A percentile compares a stretch with the other conserved stretches of the same genome.
These are phyloP conservation scores for Emericellopsis cladophorae DNA, from an alignment of 2,329 filamentous ascomycete species.

Conservation along the genomic window DNA sequence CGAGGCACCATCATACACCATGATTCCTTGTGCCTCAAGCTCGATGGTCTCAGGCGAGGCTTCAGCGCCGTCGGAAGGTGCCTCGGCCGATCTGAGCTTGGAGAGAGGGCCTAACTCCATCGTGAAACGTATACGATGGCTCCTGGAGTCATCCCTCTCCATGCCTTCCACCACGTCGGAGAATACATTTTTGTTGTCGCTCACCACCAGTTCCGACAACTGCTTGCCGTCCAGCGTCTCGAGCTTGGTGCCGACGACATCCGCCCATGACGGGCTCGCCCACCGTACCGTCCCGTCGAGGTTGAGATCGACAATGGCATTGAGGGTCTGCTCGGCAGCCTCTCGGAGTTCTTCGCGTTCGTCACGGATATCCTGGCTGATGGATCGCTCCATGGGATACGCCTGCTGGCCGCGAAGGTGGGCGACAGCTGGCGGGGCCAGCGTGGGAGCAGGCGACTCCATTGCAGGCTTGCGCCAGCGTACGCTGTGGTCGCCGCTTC, in stretches of 20 bases:
- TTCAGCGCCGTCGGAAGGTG: conserved; percentile 20
- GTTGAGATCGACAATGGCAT: conserved; percentile 89
- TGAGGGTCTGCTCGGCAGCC: conserved; percentile 90
- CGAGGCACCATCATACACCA: conserved; percentile 85
- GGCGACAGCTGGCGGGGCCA: conserved; percentile 41
- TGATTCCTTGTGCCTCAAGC: conserved; percentile 93
- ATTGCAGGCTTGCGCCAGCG: neutral
- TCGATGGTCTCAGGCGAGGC: conserved; percentile 15
- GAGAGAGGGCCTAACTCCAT: conserved; percentile 58
- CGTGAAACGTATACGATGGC: conserved; percentile 76
- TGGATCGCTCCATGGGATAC: conserved; percentile 46
- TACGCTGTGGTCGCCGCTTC: no score
- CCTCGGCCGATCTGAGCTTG: conserved; percentile 40
- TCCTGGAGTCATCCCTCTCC: conserved; percentile 84
- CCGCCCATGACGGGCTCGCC: conserved; percentile 92
- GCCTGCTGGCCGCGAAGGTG: conserved; percentile 36
- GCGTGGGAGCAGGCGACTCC: conserved; percentile 4
- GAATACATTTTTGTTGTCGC: conserved; percentile 70
- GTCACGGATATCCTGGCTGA: conserved; percentile 84
- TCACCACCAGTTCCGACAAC: conserved; percentile 68
- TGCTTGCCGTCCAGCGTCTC: conserved; percentile 62
- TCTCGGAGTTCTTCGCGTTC: conserved; percentile 89
- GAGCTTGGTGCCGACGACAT: conserved; percentile 73
- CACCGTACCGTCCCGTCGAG: conserved; percentile 85
- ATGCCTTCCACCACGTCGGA: conserved; percentile 75